Base-by-base conservation (phyloP, 164 flowering plant genomes). In the Tetrastigma voinierianum region DNA sequence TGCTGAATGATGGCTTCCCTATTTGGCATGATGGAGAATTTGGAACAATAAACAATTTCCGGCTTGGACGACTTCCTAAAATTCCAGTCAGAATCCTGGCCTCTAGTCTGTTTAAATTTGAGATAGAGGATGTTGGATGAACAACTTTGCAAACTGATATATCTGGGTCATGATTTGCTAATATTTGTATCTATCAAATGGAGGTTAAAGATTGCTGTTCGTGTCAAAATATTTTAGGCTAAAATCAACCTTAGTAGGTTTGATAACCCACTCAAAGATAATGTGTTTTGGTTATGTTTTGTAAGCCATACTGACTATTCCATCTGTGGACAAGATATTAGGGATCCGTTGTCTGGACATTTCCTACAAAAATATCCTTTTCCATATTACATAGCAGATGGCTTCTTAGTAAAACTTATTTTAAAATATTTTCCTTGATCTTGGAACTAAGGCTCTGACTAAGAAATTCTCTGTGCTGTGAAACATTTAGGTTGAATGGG, bases 11-110 rank as follows among this genome's bases (percentile, higher is more conserved):
- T 81, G 98, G 97, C 69, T 96, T 93, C 71, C 96, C 93, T 4
- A 92, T 92, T 25, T 78, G 84, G 76, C 90, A 90, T 80, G 98
- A 96, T 80, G 97, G 97, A 65, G 99, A 92, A 53, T 96, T 96
- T 80, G 99, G 99, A 71, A 96, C 99, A 18, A 96, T 96, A 56
- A 96, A 96, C 81, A 92, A 96, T 81, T 96, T 92, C 48, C 89
- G 98, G 55, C 94, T 96, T 73, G 99, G 98, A 72, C 83, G 98
- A 62, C 97, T 92, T 75, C 91, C 99, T 57, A 92, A 88, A 76
- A 79, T 92, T 67, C 94, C 80, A 61, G 97, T 90, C 83, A 68
- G 83, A 51, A 51, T 55, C 5, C 47, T 40, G 48, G 44, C 48
- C 16, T 49, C 16, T 44, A 2, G 12, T 60, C 9, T 11, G 25